Percentiles rank a stretch among this genome's conserved stretches.
These are phyloP conservation scores for Sutorius australiensis DNA, from an alignment of 768 basidiomycete species.

Conservation along the genomic window DNA sequence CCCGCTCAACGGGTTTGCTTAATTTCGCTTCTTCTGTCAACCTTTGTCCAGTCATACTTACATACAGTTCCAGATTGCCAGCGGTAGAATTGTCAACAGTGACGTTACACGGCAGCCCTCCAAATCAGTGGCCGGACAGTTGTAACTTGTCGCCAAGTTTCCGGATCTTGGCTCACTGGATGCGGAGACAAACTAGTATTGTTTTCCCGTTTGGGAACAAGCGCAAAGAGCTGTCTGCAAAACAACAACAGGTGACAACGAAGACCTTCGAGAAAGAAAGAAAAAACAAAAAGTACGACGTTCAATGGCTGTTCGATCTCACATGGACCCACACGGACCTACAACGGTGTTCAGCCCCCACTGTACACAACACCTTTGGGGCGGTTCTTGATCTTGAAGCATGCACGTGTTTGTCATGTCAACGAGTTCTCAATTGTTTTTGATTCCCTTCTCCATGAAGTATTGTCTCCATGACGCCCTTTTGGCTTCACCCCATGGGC, in stretches of 20 bases:
- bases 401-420: conserved; percentile 1
- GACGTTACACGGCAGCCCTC: too few species aligned
- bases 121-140: too few species aligned
- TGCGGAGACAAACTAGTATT: not conserved
- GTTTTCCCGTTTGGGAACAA: too few species aligned
- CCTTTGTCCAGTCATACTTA: too few species aligned
- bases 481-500: not conserved
- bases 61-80: too few species aligned
- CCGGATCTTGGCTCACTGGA: too few species aligned
- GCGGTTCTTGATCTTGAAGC: not conserved
- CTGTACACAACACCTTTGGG: too few species aligned
- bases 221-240: too few species aligned
- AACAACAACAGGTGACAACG: not conserved
- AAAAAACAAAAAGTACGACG: not conserved
- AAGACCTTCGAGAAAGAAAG: not conserved
- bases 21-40: too few species aligned
- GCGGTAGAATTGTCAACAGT: too few species aligned
- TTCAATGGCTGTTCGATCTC: not conserved
- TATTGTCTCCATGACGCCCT: not conserved
- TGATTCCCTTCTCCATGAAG: not conserved
- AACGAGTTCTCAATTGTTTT: conserved; percentile 6
- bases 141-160: too few species aligned
- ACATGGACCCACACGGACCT: conserved; percentile 7
- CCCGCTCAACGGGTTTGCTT: too few species aligned
- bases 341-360: not conserved